A percentile compares a stretch with the other conserved stretches of the same genome.
Evolutionary conservation across 345 rosid species (phyloP).

Genomic region (rapeseed (Brassica napus)): Da-Ae NC_063446.1:278001-278500

Average conservation of each 20-base stretch:
- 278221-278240: not conserved
- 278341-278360: no score
- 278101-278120: not conserved
- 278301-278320: no score
- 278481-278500: no score
- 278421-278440: no score
- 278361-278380: no score
- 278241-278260: not conserved
- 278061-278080: not conserved
- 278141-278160: not conserved
- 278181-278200: not conserved
- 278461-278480: no score
- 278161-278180: not conserved
- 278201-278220: constrained; percentile 8
- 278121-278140: not conserved
- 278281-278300: no score
- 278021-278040: not conserved
- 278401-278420: no score
- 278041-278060: not conserved
- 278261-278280: not conserved
- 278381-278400: no score
- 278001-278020: not conserved
- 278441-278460: no score
- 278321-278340: no score
- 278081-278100: no score